These are phyloP conservation scores for Aspergillus sclerotioniger DNA, from an alignment of 495 filamentous ascomycete species.

Conservation along the genomic window DNA sequence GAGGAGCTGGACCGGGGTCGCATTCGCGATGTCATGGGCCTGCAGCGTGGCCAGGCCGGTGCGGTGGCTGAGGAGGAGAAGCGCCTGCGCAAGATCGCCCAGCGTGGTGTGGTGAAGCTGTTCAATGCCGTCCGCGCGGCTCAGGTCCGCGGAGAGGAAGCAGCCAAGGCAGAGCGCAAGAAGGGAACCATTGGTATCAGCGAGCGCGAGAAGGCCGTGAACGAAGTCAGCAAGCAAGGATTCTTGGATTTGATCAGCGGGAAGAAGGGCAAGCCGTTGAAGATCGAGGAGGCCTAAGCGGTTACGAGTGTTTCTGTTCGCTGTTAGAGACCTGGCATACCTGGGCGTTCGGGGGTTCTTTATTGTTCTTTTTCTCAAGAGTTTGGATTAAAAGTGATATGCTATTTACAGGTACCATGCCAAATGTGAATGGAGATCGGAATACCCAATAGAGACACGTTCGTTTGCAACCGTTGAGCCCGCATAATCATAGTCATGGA, in stretches of 20 bases:
- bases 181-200: slow-evolving; percentile 73
- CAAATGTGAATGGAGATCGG: slow-evolving; percentile 24
- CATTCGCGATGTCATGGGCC: slow-evolving; percentile 75
- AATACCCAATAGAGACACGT: slow-evolving; percentile 20
- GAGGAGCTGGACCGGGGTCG: slow-evolving; percentile 81
- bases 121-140: slow-evolving; percentile 94
- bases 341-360: slow-evolving; percentile 31
- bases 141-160: slow-evolving; percentile 79
- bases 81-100: slow-evolving; percentile 76
- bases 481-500: neutral
- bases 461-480: slow-evolving; percentile 7
- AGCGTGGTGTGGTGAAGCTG: slow-evolving; percentile 88
- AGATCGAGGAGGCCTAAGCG: slow-evolving; percentile 48
- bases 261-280: slow-evolving; percentile 51
- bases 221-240: slow-evolving; percentile 93
- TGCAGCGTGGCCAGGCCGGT: slow-evolving; percentile 44
- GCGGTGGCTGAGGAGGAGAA: slow-evolving; percentile 75
- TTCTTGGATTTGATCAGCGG: slow-evolving; percentile 84
- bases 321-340: slow-evolving; percentile 32
- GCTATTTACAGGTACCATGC: slow-evolving; percentile 16
- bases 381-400: slow-evolving; percentile 25
- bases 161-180: slow-evolving; percentile 61
- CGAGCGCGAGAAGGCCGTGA: slow-evolving; percentile 76
- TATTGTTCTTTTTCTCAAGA: slow-evolving; percentile 17
- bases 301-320: slow-evolving; percentile 9